Percentiles rank a stretch among this genome's conserved stretches.
phyloP scores from a whole-genome alignment of 2,329 filamentous ascomycete genomes.

The Apiospora sp. region DNA sequence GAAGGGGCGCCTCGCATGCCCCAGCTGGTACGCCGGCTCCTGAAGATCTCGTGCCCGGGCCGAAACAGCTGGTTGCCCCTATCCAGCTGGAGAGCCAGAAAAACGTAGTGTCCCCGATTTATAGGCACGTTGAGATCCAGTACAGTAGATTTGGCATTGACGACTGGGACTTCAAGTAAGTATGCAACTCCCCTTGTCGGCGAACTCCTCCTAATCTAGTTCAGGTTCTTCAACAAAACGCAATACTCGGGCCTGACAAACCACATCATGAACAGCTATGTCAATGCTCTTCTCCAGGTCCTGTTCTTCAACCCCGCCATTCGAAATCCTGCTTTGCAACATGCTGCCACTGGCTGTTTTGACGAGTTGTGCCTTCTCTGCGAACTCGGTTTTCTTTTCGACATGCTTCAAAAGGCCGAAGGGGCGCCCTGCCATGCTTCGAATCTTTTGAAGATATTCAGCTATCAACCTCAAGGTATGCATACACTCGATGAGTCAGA shows the following conservation, averaged over 20 bases:
- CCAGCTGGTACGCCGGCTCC: slow-evolving; percentile 49
- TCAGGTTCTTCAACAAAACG: slow-evolving; percentile 92
- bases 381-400: slow-evolving; percentile 93
- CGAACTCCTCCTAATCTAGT: slow-evolving; percentile 23
- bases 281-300: slow-evolving; percentile 89
- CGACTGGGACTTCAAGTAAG: slow-evolving; percentile 94
- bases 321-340: slow-evolving; percentile 86
- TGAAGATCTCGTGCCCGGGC: slow-evolving; percentile 60
- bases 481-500: not conserved
- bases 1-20: slow-evolving; percentile 69
- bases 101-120: slow-evolving; percentile 85
- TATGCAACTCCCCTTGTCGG: slow-evolving; percentile 27
- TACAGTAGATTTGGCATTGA: slow-evolving; percentile 99
- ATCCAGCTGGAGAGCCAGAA: slow-evolving; percentile 77
- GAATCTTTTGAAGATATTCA: slow-evolving; percentile 90
- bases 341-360: slow-evolving; percentile 85
- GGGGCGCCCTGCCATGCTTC: slow-evolving; percentile 96
- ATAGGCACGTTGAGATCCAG: slow-evolving; percentile 95
- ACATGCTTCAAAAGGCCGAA: slow-evolving; percentile 96
- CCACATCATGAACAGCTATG: slow-evolving; percentile 96
- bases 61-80: slow-evolving; percentile 71
- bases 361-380: slow-evolving; percentile 87
- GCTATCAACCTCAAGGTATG: slow-evolving; percentile 77
- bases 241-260: slow-evolving; percentile 91
- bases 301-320: slow-evolving; percentile 90